phyloP scores from a whole-genome alignment of 768 basidiomycete genomes.

The Boletus rex-veris region DNA sequence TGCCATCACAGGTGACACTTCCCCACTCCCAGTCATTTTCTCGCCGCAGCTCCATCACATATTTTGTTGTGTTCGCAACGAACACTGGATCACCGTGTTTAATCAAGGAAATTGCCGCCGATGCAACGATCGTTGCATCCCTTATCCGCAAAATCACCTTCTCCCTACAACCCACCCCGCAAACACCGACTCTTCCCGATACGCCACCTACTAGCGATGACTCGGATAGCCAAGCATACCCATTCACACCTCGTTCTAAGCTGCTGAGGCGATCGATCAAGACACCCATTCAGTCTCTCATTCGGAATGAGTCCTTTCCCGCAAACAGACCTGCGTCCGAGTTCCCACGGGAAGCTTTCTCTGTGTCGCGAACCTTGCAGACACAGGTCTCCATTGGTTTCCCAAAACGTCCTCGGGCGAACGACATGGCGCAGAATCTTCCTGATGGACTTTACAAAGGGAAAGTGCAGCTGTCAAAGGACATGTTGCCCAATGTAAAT shows the following conservation, averaged over 20 bases:
- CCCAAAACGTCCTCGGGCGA: conserved; percentile 56
- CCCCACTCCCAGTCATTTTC: conserved; percentile 60
- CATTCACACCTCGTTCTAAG: conserved; percentile 7
- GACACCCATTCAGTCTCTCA: conserved; percentile 14
- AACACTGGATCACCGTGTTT: conserved; percentile 51
- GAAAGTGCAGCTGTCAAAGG: conserved; percentile 49
- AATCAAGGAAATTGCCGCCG: conserved; percentile 62
- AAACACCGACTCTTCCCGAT: conserved; percentile 47
- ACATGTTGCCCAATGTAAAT: conserved; percentile 62
- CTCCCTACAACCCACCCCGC: conserved; percentile 36
- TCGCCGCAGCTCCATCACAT: conserved; percentile 60
- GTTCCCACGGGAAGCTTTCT: conserved; percentile 19
- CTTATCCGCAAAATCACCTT: conserved; percentile 59
- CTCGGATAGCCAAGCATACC: conserved; percentile 26
- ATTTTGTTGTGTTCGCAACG: conserved; percentile 72
- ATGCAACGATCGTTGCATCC: conserved; percentile 68
- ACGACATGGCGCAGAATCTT: conserved; percentile 47
- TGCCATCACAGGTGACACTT: conserved; percentile 47
- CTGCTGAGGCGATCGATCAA: conserved; percentile 34
- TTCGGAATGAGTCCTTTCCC: conserved; percentile 5
- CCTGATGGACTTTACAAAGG: conserved; percentile 70
- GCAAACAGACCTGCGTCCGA: conserved; percentile 27
- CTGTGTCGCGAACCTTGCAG: conserved; percentile 27
- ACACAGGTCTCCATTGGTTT: conserved; percentile 59
- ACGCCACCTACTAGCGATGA: conserved; percentile 49